phyloP scores from a whole-genome alignment of 495 filamentous ascomycete genomes.

The Aspergillus sclerotiicarbonarius region DNA sequence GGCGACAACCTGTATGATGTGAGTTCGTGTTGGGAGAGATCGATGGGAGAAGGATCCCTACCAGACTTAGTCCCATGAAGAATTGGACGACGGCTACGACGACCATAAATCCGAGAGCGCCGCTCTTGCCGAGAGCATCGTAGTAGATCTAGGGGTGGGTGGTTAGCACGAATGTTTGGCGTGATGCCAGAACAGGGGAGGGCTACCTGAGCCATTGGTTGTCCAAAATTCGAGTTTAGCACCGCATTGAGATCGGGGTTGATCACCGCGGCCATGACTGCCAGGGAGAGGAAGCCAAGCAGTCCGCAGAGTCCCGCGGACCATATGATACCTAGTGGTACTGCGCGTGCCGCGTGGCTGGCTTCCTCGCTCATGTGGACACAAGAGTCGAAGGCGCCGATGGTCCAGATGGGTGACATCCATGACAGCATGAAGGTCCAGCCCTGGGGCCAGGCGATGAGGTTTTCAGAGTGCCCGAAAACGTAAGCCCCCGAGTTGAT shows the following conservation, averaged over 20 bases:
- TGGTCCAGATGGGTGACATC: slow-evolving; percentile 67
- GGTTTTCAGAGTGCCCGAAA: slow-evolving; percentile 46
- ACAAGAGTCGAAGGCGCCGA: slow-evolving; percentile 55
- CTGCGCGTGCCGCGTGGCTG: slow-evolving; percentile 58
- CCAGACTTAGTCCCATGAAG: slow-evolving; percentile 46
- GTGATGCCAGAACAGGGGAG: background rate
- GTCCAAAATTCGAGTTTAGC: slow-evolving; percentile 34
- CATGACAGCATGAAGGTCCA: slow-evolving; percentile 67
- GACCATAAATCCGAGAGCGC: slow-evolving; percentile 44
- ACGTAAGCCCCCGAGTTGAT: slow-evolving; percentile 42
- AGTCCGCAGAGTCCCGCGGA: slow-evolving; percentile 40
- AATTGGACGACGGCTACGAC: slow-evolving; percentile 39
- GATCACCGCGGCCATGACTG: slow-evolving; percentile 39
- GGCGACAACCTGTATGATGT: slow-evolving; percentile 46
- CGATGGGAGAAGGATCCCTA: slow-evolving; percentile 8
- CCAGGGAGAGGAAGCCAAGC: slow-evolving; percentile 56
- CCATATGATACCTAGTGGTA: slow-evolving; percentile 59
- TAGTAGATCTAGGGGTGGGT: slow-evolving; percentile 35
- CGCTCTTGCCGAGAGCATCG: slow-evolving; percentile 42
- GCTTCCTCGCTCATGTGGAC: slow-evolving; percentile 67
- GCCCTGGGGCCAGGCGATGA: slow-evolving; percentile 59
- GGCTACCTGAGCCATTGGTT: slow-evolving; percentile 45
- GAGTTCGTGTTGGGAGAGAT: slow-evolving; percentile 1
- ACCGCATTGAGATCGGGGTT: slow-evolving; percentile 32
- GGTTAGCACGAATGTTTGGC: background rate